Percentiles rank a stretch among this genome's conserved stretches.
Conservation (phyloP, 768 basidiomycete species). For the Gymnopilus dilepis region DNA sequence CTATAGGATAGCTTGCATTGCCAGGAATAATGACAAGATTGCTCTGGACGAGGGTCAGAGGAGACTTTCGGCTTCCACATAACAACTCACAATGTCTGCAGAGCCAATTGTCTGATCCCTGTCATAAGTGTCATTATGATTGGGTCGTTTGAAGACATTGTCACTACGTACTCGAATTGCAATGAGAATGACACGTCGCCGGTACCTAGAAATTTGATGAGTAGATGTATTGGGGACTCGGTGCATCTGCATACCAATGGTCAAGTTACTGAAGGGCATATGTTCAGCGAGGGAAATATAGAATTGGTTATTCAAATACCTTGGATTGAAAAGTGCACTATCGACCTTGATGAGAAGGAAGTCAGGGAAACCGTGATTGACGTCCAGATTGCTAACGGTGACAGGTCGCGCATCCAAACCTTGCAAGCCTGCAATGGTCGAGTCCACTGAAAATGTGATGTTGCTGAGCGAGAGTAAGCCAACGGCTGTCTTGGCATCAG, state of each 20-base stretch:
- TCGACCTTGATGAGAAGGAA: conserved; percentile 72
- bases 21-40: conserved; percentile 66
- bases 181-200: conserved; percentile 69
- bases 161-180: conserved; percentile 52
- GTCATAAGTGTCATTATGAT: background rate
- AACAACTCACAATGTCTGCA: conserved; percentile 54
- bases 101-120: conserved; percentile 60
- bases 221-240: background rate
- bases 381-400: conserved; percentile 62
- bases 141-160: background rate
- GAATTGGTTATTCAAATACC: conserved; percentile 37
- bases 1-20: conserved; percentile 57
- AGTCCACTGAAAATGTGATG: conserved; percentile 64
- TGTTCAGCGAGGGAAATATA: background rate
- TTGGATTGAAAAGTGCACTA: conserved; percentile 68
- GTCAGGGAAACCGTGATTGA: conserved; percentile 68
- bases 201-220: conserved; percentile 50
- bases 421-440: conserved; percentile 65
- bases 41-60: conserved; percentile 38
- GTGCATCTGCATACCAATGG: conserved; percentile 42
- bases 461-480: conserved; percentile 61
- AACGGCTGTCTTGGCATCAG: conserved; percentile 67
- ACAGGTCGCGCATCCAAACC: conserved; percentile 65
- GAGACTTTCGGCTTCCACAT: background rate
- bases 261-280: conserved; percentile 40